These are phyloP conservation scores for Acacia crassicarpa DNA, from an alignment of 306 rosid genomes.

Conservation along the genomic window DNA sequence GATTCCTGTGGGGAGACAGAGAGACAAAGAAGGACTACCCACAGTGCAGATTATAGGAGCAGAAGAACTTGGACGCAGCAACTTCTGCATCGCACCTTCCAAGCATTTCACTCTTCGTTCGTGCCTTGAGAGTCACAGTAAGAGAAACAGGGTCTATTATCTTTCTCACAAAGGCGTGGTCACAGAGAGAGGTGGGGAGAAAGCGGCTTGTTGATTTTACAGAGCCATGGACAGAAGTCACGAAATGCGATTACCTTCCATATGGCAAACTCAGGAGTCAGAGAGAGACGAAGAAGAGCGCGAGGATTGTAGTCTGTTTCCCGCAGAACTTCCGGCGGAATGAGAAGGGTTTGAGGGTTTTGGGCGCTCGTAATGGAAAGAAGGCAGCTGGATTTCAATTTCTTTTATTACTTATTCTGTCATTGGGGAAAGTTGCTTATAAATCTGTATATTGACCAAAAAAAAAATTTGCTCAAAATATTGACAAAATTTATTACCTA, in stretches of 20 bases:
- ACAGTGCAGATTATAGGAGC: constrained; percentile 47
- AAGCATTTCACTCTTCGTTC: constrained; percentile 49
- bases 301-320: no score
- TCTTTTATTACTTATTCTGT: neutral
- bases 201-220: neutral
- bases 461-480: no score
- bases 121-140: neutral
- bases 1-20: neutral
- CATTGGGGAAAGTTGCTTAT: no score
- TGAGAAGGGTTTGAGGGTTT: neutral
- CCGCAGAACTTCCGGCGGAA: neutral
- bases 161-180: neutral
- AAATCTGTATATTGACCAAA: no score
- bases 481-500: no score
- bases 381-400: neutral
- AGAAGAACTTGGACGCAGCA: constrained; percentile 54
- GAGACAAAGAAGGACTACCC: constrained; percentile 30
- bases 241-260: neutral
- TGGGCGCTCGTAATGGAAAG: neutral
- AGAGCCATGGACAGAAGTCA: neutral
- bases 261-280: neutral
- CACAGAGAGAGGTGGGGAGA: neutral
- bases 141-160: no score
- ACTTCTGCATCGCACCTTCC: constrained; percentile 65
- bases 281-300: neutral